Evolutionary conservation across 768 basidiomycete species (phyloP).

Genomic region (Serendipita sp.): DNA sequence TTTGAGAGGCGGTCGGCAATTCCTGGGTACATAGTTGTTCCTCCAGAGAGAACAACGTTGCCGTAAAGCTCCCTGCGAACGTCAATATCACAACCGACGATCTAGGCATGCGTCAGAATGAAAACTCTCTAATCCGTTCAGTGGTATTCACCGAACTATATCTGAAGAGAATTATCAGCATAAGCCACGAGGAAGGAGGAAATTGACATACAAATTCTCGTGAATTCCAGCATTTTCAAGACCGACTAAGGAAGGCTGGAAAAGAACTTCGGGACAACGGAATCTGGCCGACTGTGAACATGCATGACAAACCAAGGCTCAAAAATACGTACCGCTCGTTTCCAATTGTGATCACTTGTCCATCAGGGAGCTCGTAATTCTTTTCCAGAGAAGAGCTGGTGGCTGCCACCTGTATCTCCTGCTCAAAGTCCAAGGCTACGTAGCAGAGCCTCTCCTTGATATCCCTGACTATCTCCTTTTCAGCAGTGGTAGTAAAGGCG

Average conservation of each 20-base stretch:
- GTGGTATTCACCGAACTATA: slow-evolving; percentile 24
- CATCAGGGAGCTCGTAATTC: slow-evolving; percentile 83
- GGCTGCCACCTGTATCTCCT: slow-evolving; percentile 82
- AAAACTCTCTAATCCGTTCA: background rate
- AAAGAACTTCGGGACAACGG: slow-evolving; percentile 40
- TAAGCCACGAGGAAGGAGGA: background rate
- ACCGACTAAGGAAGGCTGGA: slow-evolving; percentile 43
- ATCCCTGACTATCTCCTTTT: slow-evolving; percentile 88
- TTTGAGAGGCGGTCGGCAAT: slow-evolving; percentile 94
- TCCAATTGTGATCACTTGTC: slow-evolving; percentile 82
- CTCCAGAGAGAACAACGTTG: slow-evolving; percentile 71
- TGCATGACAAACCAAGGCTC: background rate
- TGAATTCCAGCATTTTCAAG: slow-evolving; percentile 78
- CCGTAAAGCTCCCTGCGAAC: slow-evolving; percentile 22
- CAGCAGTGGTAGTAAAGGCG: slow-evolving; percentile 84
- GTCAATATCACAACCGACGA: slow-evolving; percentile 6
- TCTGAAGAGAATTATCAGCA: slow-evolving; percentile 8
- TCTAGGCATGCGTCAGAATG: background rate
- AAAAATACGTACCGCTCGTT: slow-evolving; percentile 35
- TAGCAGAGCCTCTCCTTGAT: slow-evolving; percentile 93
- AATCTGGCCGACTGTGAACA: slow-evolving; percentile 23
- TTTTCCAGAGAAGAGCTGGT: slow-evolving; percentile 83
- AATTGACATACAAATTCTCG: slow-evolving; percentile 35
- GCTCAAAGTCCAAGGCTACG: slow-evolving; percentile 87
- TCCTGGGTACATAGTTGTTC: slow-evolving; percentile 93